Percentiles rank a stretch among this genome's conserved stretches.
phyloP scores from a whole-genome alignment of 139 green algal species.

The Micromonas pusilla region DNA sequence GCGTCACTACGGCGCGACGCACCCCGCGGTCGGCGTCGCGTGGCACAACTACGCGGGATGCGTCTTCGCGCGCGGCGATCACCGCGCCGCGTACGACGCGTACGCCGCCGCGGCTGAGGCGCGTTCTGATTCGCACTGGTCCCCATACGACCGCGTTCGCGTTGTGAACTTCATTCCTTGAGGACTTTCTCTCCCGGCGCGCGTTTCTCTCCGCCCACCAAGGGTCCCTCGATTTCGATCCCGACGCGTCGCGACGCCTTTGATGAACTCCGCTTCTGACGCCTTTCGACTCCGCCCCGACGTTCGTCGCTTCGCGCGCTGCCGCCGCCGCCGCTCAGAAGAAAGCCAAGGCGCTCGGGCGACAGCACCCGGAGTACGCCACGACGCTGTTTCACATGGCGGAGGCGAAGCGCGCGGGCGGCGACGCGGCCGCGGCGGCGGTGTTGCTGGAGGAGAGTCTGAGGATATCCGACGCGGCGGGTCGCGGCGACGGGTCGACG shows the following conservation, averaged over 20 bases:
- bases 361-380: constrained; percentile 38
- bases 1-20: background rate
- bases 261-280: too few species aligned
- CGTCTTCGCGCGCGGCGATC: constrained; percentile 23
- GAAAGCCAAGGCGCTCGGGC: constrained; percentile 31
- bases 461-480: background rate
- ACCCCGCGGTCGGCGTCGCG: constrained; percentile 33
- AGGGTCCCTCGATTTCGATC: too few species aligned
- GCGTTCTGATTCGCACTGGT: too few species aligned
- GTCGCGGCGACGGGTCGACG: background rate
- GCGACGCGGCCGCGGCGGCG: background rate
- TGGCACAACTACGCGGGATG: constrained; percentile 40
- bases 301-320: constrained; percentile 3
- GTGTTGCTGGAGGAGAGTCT: background rate
- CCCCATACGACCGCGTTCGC: too few species aligned
- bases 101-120: constrained; percentile 34
- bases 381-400: constrained; percentile 41
- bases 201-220: too few species aligned
- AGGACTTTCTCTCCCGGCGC: too few species aligned
- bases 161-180: too few species aligned
- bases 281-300: too few species aligned
- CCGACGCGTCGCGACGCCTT: too few species aligned
- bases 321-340: constrained; percentile 33
- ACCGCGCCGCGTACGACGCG: constrained; percentile 20
- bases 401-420: constrained; percentile 23